Conservation (phyloP, 371 early-diverging fungal genomes). For the Amoeboradix gromovi region DNA sequence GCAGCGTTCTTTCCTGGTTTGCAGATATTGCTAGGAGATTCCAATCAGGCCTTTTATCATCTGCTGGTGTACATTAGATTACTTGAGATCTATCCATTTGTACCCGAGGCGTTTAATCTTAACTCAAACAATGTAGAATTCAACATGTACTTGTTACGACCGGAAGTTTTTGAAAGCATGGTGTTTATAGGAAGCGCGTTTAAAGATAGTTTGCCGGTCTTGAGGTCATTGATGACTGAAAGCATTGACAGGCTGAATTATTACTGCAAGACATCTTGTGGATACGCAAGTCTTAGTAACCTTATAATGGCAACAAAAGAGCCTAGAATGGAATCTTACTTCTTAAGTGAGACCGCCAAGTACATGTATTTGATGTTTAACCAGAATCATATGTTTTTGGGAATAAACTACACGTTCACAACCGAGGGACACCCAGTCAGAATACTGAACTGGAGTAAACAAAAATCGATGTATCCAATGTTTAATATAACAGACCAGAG, state of each 20-base stretch:
- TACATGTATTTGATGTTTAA: slow-evolving; percentile 58
- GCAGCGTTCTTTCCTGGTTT: slow-evolving; percentile 74
- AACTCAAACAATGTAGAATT: slow-evolving; percentile 24
- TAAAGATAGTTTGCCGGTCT: slow-evolving; percentile 51
- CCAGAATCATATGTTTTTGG: background rate
- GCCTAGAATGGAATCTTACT: slow-evolving; percentile 77
- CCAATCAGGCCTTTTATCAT: slow-evolving; percentile 39
- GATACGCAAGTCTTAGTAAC: slow-evolving; percentile 42
- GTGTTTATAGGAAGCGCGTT: slow-evolving; percentile 47
- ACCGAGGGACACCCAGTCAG: background rate
- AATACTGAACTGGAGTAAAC: background rate
- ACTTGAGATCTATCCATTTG: slow-evolving; percentile 45
- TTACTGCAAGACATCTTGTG: slow-evolving; percentile 39
- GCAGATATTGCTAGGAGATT: slow-evolving; percentile 53
- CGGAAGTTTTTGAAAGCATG: slow-evolving; percentile 76
- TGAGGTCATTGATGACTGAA: slow-evolving; percentile 49
- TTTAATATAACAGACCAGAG: background rate
- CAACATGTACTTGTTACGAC: slow-evolving; percentile 49
- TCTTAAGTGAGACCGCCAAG: slow-evolving; percentile 73
- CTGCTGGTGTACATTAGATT: slow-evolving; percentile 52
- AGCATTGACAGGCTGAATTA: slow-evolving; percentile 27
- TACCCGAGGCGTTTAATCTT: slow-evolving; percentile 65
- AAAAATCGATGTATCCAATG: background rate
- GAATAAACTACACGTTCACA: background rate
- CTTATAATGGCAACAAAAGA: slow-evolving; percentile 31